Evolutionary conservation across 2,329 filamentous ascomycete genomes (phyloP).

Genomic region (Diplodia scrobiculata): DNA sequence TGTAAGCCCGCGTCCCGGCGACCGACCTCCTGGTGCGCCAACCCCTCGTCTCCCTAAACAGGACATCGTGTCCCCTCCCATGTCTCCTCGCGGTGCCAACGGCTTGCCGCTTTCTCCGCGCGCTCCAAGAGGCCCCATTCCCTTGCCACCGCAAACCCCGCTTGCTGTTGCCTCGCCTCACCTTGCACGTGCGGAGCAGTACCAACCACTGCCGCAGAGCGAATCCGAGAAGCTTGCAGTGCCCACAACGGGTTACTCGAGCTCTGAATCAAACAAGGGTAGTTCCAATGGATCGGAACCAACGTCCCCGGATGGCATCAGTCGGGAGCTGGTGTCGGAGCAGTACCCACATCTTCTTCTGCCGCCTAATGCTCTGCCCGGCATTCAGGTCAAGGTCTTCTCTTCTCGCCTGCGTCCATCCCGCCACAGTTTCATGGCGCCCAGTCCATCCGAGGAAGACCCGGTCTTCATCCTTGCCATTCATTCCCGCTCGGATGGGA

Average conservation of each 20-base stretch:
- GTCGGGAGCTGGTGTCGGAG: slow-evolving; percentile 74
- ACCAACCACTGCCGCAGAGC: slow-evolving; percentile 34
- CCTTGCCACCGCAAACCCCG: slow-evolving; percentile 69
- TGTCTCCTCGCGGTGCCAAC: slow-evolving; percentile 60
- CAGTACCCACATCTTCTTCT: slow-evolving; percentile 85
- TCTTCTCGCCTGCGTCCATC: slow-evolving; percentile 96
- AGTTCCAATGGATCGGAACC: slow-evolving; percentile 39
- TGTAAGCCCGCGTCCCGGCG: slow-evolving; percentile 62
- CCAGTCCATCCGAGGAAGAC: slow-evolving; percentile 82
- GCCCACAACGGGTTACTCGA: slow-evolving; percentile 33
- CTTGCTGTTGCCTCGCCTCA: slow-evolving; percentile 62
- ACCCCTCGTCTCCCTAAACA: slow-evolving; percentile 60
- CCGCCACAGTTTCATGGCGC: slow-evolving; percentile 76
- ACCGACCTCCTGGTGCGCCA: slow-evolving; percentile 62
- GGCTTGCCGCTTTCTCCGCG: slow-evolving; percentile 68
- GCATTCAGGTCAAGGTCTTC: slow-evolving; percentile 81
- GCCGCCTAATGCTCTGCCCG: slow-evolving; percentile 83
- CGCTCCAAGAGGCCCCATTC: slow-evolving; percentile 71
- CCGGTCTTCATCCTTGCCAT: slow-evolving; percentile 91
- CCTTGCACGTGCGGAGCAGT: slow-evolving; percentile 44
- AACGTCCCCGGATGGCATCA: slow-evolving; percentile 48
- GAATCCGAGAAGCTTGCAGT: slow-evolving; percentile 6
- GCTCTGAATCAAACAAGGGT: slow-evolving; percentile 37
- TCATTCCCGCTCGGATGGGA: slow-evolving; percentile 71
- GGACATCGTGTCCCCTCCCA: slow-evolving; percentile 63